Base-by-base conservation (phyloP, 768 basidiomycete genomes). In the Steccherinum ochraceum region DNA sequence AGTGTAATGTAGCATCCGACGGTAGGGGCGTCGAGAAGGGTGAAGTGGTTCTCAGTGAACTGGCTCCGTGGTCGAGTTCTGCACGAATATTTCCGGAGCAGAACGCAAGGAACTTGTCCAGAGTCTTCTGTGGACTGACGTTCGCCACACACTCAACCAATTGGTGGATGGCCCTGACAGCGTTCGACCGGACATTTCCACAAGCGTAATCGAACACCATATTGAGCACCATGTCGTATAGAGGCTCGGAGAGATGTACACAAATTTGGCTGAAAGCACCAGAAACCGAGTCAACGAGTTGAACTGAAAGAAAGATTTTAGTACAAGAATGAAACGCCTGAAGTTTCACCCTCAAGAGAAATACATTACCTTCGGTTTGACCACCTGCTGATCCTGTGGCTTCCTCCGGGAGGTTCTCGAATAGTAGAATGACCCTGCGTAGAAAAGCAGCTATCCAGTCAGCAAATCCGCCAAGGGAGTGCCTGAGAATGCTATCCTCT, bases 401-500 rank as follows among this genome's bases (percentile, higher is more conserved):
- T 65, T 93, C 90, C 52, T 93, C 90, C 0, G 92, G 90, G 18
- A 94, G 72, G 60, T 91, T 92, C 64, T 90, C 87, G 53, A 93
- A 78, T 4, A 93, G 69, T 50, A 85, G 77, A 26, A 93, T 83
- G 10, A 93, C 85, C 43, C 87, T 72, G 4, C 83, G 79, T 50
- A 93, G 75, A 65, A 93, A 89, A 56, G 75, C 82, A n/a, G 84
- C 75, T 5, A 93, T 75, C 91, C 91, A 92, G 58, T 86, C 86
- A 0, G 87, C 80, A 60, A 92, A 89, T 27, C 77, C 79, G 2
- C 80, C 77, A 13, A 89, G 89, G 19, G 83, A 79, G 51, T 87
- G 81, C 69, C 79, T 77, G 5, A 93, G 67, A 30, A 86, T 62
- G 0, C 73, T 75, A 64, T 93, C 86, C 62, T 92, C 89, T 52